These are phyloP conservation scores for Miamiensis avidus DNA, from an alignment of 169 alveolate species.

Conservation along the genomic window DNA sequence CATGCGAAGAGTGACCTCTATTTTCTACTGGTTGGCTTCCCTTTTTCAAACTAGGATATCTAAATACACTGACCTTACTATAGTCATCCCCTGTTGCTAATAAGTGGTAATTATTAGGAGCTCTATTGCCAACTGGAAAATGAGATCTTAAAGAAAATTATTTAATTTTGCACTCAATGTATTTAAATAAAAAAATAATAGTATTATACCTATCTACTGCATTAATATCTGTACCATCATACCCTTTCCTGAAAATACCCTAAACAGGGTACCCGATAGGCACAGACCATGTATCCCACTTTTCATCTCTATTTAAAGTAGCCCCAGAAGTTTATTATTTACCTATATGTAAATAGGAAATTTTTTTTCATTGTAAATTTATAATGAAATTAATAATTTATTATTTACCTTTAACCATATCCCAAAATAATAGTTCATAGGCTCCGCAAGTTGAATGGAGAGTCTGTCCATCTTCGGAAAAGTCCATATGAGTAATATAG, in stretches of 20 bases:
- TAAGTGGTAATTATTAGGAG: slow-evolving; percentile 31
- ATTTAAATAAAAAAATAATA: no score
- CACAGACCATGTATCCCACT: slow-evolving; percentile 85
- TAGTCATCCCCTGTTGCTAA: slow-evolving; percentile 83
- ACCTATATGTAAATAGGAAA: no score
- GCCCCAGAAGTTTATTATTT: slow-evolving; percentile 70
- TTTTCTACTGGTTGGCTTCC: slow-evolving; percentile 65
- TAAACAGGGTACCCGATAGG: slow-evolving; percentile 88
- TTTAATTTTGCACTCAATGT: no score
- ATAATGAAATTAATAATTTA: no score
- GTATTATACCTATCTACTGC: slow-evolving; percentile 71
- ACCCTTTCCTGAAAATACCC: slow-evolving; percentile 88
- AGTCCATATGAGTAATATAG: slow-evolving; percentile 86
- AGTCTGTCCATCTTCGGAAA: slow-evolving; percentile 67
- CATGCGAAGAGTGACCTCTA: slow-evolving; percentile 69
- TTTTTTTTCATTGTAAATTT: no score
- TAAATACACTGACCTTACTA: slow-evolving; percentile 73
- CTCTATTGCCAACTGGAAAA: neutral
- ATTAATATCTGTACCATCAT: slow-evolving; percentile 79
- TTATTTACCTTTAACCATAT: slow-evolving; percentile 61
- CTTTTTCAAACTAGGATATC: slow-evolving; percentile 81
- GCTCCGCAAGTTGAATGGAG: slow-evolving; percentile 81
- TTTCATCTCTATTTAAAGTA: slow-evolving; percentile 73
- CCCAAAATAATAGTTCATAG: slow-evolving; percentile 84
- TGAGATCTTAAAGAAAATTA: slow-evolving; percentile 9